Evolutionary conservation across 83 land plant species (phyloP).

Genomic region (Thuja plicata): DNA sequence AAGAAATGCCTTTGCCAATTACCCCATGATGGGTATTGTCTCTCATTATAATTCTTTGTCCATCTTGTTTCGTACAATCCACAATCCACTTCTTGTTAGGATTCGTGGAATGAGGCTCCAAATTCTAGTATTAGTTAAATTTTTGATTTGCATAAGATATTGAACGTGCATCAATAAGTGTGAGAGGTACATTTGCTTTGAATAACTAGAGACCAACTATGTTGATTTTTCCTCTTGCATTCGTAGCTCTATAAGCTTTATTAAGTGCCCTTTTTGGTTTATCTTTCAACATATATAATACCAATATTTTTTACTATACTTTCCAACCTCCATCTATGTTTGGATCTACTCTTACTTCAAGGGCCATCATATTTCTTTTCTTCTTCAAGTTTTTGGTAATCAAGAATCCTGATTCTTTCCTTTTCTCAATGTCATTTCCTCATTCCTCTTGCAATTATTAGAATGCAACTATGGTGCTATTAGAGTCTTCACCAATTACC

Average conservation of each 20-base stretch:
- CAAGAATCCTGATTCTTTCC: not conserved
- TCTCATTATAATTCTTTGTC: not conserved
- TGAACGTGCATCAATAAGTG: not conserved
- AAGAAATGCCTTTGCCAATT: not conserved
- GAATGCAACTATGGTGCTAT: no score
- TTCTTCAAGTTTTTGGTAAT: not conserved
- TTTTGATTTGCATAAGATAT: not conserved
- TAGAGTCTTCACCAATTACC: no score
- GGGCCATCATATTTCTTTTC: not conserved
- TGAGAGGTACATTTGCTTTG: not conserved
- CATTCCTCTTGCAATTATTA: not conserved
- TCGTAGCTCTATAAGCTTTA: not conserved
- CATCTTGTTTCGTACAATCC: not conserved
- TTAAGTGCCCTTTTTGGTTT: not conserved
- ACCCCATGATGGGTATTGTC: not conserved
- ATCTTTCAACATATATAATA: not conserved
- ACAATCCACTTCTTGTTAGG: not conserved
- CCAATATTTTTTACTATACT: not conserved
- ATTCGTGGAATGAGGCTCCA: not conserved
- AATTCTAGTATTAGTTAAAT: not conserved
- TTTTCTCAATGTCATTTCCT: not conserved
- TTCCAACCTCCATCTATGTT: not conserved
- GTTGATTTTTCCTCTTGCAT: not conserved
- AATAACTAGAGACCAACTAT: not conserved
- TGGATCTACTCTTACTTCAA: not conserved